Base-by-base conservation (phyloP, 768 basidiomycete species). In the Suillus variegatus region DNA sequence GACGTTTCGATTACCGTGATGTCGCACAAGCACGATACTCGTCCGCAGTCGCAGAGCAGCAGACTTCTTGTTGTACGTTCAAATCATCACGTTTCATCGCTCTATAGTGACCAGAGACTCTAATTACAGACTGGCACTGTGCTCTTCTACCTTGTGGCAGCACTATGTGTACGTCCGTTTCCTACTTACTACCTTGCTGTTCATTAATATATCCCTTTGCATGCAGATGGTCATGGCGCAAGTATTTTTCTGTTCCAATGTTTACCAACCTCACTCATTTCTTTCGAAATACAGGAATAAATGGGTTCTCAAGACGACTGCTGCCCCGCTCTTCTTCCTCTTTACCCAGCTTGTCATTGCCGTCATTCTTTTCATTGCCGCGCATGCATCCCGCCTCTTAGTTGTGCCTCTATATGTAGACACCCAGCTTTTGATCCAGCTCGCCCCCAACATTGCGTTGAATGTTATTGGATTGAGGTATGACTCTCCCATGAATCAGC, bases 181-280 rank as follows among this genome's bases (percentile, higher is more conserved):
- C 22, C 7, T 60, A 8, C 54, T 43, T 35, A 38, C 64, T 32
- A 51, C 55, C 60, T 54, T 63, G 38, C 22, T n/a, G 38, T 47
- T 62, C 62, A 36, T 67, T 49, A 25, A 41, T 62, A 25, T n/a
- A 41, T 62, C 28, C 55, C 14, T 8, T 18, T 64, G 20, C 40
- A 61, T 52, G 0, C 73, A 94, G 93, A 94, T 95, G 94, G 90
- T 95, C 69, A 90, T 95, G 85, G 94, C 92, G 90, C 94, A 83
- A 60, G 43, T 60, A 1, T 3, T 13, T 20, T 13, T 7, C 38
- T 12, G 22, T 60, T 52, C 68, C 74, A 69, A 62, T 72, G 65
- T 65, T 72, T 36, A 70, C 72, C 8, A 69, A 71, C 22, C 41
- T 28, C 25, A 28, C 25, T 60, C 6, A 32, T 10, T 3, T 6